Percentiles rank a stretch among this genome's conserved stretches.
phyloP scores from a whole-genome alignment of 1,284 basidiomycete species.

The Trichosporon sp. region DNA sequence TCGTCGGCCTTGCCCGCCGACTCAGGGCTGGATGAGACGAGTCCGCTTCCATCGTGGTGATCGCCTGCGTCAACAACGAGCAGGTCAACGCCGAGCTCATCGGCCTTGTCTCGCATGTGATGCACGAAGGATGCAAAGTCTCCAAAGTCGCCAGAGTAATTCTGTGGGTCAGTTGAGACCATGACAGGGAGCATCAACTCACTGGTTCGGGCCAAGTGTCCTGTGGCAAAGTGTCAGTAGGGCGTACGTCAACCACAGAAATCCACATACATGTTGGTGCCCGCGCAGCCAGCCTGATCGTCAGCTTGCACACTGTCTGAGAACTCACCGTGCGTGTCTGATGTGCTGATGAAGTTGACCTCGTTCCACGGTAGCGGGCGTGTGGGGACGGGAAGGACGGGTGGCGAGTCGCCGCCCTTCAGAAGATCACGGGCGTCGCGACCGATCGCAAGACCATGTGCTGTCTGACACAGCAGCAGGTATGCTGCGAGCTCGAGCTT shows the following conservation, averaged over 20 bases:
- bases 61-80: conserved; percentile 50
- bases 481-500: background rate
- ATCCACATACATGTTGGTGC: conserved; percentile 37
- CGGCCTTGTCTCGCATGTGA: conserved; percentile 70
- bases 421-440: background rate
- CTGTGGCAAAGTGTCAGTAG: conserved; percentile 26
- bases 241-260: background rate
- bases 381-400: conserved; percentile 32
- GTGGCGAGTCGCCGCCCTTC: background rate
- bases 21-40: conserved; percentile 33
- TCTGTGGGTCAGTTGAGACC: conserved; percentile 23
- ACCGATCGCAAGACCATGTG: background rate
- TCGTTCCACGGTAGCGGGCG: conserved; percentile 43
- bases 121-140: conserved; percentile 72
- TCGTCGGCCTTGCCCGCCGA: conserved; percentile 70
- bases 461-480: background rate
- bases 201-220: conserved; percentile 49
- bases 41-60: conserved; percentile 63
- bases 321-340: conserved; percentile 45
- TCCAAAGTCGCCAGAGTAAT: conserved; percentile 62
- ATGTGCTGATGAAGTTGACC: conserved; percentile 46
- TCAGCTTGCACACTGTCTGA: background rate
- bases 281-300: conserved; percentile 36
- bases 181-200: conserved; percentile 4
- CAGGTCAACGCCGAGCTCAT: conserved; percentile 38